Base-by-base conservation (phyloP, 352 stramenopile species). In the Phytophthora citricola region DNA sequence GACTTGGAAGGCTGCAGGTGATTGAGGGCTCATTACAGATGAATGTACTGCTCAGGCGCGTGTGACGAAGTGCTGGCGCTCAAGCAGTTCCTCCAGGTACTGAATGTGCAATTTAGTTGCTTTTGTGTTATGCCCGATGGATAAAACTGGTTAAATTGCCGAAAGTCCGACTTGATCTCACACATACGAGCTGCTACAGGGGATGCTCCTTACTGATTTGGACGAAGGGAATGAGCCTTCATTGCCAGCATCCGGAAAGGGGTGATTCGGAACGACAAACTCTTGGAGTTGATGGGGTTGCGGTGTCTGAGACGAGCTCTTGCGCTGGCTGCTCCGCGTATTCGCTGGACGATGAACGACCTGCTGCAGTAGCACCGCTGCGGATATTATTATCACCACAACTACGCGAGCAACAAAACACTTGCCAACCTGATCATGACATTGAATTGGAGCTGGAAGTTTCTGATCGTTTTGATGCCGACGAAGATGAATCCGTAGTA, bases 41-140 rank as follows among this genome's bases (percentile, higher is more conserved):
- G 32, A 10, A 10, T 22, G 49, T 15, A 4, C 8, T 57, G 15
- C 27, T 36, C 22, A 92, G 83, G 72, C 20, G 78, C 79, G n/a
- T 59, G 76, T 2, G 76, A 89, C 29, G 78, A 92, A 62, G 75
- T 92, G 29, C 49, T 84, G 43, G 73, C 78, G 12, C 67, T 92
- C 26, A 87, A 87, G 66, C 43, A 73, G 14, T 75, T 71, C 12
- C 43, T 71, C 27, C 56, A 71, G 63, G 40, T 85, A 20, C 17
- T 20, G 17, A 1, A 14, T 36, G 31, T 27, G 10, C 26, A 20
- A 22, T 24, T 20, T 52, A 5, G 22, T 20, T 48, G 20, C 8
- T 17, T 20, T 20, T 20, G 17, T 20, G 17, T 20, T 20, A 20
- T 20, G 17, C 17, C 17, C 17, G 17, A 20, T 20, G 17, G 17